Conservation (phyloP, 2,329 filamentous ascomycete genomes). For the Sphaerostilbella broomeana region DNA sequence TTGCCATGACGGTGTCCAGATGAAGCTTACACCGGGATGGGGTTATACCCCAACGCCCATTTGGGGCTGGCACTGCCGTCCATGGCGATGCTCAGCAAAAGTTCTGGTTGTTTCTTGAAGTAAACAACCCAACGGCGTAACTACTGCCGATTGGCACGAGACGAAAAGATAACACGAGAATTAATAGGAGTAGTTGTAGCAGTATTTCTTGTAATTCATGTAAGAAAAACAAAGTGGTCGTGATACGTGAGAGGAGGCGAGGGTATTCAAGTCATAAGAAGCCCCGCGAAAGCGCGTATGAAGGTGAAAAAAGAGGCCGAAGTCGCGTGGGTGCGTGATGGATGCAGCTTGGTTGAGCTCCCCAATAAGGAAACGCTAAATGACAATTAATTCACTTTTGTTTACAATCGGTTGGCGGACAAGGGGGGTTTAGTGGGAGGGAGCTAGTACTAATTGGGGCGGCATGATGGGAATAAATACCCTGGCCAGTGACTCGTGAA, state of each 20-base stretch:
- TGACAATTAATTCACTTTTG: conserved; percentile 3
- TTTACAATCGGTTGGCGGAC: conserved; percentile 6
- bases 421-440: neutral
- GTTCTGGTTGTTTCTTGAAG: no score
- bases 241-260: neutral
- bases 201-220: no score
- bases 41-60: conserved; percentile 14
- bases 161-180: no score
- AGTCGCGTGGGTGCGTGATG: conserved; percentile 10
- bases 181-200: no score
- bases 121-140: no score
- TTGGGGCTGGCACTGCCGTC: conserved; percentile 15
- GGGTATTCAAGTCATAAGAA: no score
- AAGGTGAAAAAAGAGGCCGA: neutral
- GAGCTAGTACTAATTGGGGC: neutral
- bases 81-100: no score
- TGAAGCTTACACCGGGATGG: conserved; percentile 14
- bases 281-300: conserved; percentile 9
- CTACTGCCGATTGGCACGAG: no score
- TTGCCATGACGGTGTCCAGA: neutral
- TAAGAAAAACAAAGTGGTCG: no score
- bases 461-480: neutral
- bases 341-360: conserved; percentile 1
- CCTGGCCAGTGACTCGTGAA: neutral
- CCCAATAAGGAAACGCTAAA: conserved; percentile 1